Conservation (phyloP, 305 asterid genomes). For the Lippia alba region DNA sequence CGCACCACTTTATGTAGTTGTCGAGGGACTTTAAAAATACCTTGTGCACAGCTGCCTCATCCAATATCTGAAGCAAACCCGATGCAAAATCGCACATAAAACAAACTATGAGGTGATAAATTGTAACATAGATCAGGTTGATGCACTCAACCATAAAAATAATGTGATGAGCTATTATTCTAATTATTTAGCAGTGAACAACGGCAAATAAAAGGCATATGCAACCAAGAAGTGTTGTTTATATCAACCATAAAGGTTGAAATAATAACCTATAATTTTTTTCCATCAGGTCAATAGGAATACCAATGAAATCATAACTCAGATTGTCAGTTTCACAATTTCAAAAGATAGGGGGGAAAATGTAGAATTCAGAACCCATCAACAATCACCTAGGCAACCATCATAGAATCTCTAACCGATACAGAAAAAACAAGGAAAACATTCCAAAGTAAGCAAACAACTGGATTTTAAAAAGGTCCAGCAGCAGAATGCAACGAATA, state of each 20-base stretch:
- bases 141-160: slow-evolving; percentile 18
- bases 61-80: slow-evolving; percentile 70
- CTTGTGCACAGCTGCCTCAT: slow-evolving; percentile 90
- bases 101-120: slow-evolving; percentile 24
- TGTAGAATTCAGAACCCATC: slow-evolving; percentile 16
- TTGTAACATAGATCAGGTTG: slow-evolving; percentile 9
- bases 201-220: neutral
- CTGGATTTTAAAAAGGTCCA: slow-evolving; percentile 6
- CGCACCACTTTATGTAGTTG: slow-evolving; percentile 95
- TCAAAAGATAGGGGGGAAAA: neutral
- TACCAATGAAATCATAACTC: slow-evolving; percentile 1
- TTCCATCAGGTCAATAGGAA: neutral
- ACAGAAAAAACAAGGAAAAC: neutral
- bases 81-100: slow-evolving; percentile 26
- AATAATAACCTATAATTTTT: slow-evolving; percentile 14
- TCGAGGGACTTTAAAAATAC: slow-evolving; percentile 92
- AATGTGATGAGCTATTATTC: slow-evolving; percentile 18
- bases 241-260: slow-evolving; percentile 3
- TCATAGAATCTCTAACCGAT: no score
- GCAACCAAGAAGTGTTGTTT: neutral
- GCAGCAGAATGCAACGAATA: slow-evolving; percentile 16
- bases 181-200: neutral
- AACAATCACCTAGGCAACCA: neutral
- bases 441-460: neutral
- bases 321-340: slow-evolving; percentile 7